Evolutionary conservation across 1,284 basidiomycete species (phyloP).

Genomic region (Pyrrhoderma noxium): DNA sequence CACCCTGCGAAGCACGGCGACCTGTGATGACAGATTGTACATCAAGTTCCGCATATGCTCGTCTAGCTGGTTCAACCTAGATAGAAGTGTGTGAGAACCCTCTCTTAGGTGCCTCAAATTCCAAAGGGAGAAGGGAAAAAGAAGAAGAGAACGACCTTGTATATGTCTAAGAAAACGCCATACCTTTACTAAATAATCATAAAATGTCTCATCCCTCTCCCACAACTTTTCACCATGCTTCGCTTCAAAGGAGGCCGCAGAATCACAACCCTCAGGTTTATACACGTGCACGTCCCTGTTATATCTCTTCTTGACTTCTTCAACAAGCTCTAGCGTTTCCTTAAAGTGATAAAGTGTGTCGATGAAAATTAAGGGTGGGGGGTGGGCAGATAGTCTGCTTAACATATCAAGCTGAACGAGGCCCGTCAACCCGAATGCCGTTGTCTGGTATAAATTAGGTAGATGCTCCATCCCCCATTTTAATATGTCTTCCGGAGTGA

Average conservation of each 20-base stretch:
- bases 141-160: neutral
- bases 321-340: constrained; percentile 86
- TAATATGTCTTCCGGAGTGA: constrained; percentile 77
- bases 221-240: constrained; percentile 82
- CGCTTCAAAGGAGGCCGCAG: constrained; percentile 70
- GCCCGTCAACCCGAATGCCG: constrained; percentile 90
- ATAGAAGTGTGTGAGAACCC: neutral
- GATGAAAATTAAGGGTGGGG: constrained; percentile 81
- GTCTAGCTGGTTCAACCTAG: constrained; percentile 87
- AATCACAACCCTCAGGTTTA: constrained; percentile 69
- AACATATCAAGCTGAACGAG: constrained; percentile 91
- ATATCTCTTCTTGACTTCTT: constrained; percentile 75
- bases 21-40: constrained; percentile 93
- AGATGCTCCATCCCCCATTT: constrained; percentile 76
- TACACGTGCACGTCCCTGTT: constrained; percentile 69
- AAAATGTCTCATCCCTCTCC: constrained; percentile 83
- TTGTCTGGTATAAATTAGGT: constrained; percentile 82
- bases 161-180: constrained; percentile 19
- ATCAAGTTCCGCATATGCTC: constrained; percentile 78
- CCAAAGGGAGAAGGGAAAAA: too few species aligned
- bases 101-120: too few species aligned
- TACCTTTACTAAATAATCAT: constrained; percentile 93
- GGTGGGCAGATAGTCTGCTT: constrained; percentile 59
- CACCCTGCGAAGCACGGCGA: constrained; percentile 87
- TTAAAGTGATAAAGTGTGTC: constrained; percentile 97